These are phyloP conservation scores for Gnaphalium uliginosum DNA, from an alignment of 129 eudicot species.

Conservation along the genomic window DNA sequence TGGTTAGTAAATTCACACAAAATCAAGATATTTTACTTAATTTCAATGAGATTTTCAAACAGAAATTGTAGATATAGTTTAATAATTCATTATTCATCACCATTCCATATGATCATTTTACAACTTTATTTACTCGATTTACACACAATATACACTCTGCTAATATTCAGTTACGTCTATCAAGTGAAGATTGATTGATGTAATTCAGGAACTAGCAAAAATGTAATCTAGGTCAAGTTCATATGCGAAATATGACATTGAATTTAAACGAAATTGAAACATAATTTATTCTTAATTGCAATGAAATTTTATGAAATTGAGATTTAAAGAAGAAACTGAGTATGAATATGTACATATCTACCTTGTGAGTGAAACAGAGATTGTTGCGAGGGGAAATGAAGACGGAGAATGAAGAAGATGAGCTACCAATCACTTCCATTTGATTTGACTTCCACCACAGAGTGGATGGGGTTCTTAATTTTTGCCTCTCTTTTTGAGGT, in stretches of 20 bases:
- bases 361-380: slow-evolving; percentile 34
- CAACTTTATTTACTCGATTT: not conserved
- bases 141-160: not conserved
- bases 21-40: not conserved
- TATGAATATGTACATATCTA: not conserved
- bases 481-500: not conserved
- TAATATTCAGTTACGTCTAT: not conserved
- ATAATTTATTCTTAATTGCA: not conserved
- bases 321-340: not conserved
- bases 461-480: slow-evolving; percentile 37
- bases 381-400: slow-evolving; percentile 25
- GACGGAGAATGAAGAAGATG: slow-evolving; percentile 26
- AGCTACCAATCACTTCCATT: slow-evolving; percentile 41
- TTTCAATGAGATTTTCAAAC: not conserved
- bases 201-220: slow-evolving; percentile 2
- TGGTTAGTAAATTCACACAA: not conserved
- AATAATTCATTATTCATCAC: too few species aligned
- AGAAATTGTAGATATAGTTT: too few species aligned
- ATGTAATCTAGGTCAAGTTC: slow-evolving; percentile 28
- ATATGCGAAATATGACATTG: not conserved
- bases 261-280: not conserved
- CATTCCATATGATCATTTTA: too few species aligned
- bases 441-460: slow-evolving; percentile 38
- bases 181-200: not conserved
- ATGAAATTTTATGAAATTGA: not conserved